Conservation (phyloP, 257 asterid genomes). For the Lavandula angustifolia region DNA sequence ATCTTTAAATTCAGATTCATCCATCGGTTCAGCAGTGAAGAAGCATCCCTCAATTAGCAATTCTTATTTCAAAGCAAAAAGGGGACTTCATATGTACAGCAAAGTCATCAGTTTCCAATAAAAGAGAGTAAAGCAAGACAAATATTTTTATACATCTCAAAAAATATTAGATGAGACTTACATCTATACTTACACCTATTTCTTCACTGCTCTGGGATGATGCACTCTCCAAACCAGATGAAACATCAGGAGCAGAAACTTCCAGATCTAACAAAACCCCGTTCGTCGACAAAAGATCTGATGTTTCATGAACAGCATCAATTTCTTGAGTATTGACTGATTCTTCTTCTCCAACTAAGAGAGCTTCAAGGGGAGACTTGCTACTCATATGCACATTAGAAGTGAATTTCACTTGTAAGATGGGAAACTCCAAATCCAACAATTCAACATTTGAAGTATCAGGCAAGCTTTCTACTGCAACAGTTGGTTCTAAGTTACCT, state of each 20-base stretch:
- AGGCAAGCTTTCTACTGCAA: slow-evolving; percentile 26
- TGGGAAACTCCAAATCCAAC: slow-evolving; percentile 60
- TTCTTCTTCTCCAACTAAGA: slow-evolving; percentile 46
- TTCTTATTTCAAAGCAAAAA: no score
- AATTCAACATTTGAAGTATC: slow-evolving; percentile 39
- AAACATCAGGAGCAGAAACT: slow-evolving; percentile 34
- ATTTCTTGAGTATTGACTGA: slow-evolving; percentile 30
- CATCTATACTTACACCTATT: slow-evolving; percentile 1
- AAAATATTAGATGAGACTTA: slow-evolving; percentile 60
- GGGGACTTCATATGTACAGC: no score
- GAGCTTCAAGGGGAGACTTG: slow-evolving; percentile 58
- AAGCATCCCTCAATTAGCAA: no score
- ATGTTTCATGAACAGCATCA: slow-evolving; percentile 30
- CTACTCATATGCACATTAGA: slow-evolving; percentile 30
- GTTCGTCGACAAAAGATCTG: slow-evolving; percentile 25
- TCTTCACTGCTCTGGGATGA: slow-evolving; percentile 21
- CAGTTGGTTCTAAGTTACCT: neutral
- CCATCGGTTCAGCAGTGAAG: no score
- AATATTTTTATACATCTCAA: no score
- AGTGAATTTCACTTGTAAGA: slow-evolving; percentile 66
- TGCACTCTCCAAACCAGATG: slow-evolving; percentile 37
- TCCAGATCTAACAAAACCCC: slow-evolving; percentile 48
- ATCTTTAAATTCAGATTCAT: no score
- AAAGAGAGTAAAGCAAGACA: no score
- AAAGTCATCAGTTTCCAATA: no score